Evolutionary conservation across 2,329 filamentous ascomycete genomes (phyloP), one percentile per base, ranked within the genome.

Genomic region (Colletotrichum kahawae): DNA sequence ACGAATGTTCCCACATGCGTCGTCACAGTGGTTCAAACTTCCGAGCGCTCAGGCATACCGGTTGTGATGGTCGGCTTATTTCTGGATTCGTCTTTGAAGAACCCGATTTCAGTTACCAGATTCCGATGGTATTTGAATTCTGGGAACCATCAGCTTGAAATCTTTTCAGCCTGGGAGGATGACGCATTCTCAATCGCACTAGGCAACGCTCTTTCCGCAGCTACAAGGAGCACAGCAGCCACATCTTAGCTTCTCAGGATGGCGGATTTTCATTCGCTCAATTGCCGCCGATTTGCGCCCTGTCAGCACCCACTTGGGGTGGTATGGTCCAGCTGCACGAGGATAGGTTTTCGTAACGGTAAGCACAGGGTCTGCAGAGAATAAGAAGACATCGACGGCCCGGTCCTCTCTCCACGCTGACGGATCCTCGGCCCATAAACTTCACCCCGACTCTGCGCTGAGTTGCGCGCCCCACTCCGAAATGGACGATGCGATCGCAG

Each of bases 121-220:
- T 43, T 18, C 2, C 36, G 6, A 9, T 3, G 9, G 10, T 5
- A 12, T 43, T 12, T 18, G 5, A 4, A 18, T 6, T 0, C 0
- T 43, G 5, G 5, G 0, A 43, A 43, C 5, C 0, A 12, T n/a
- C 18, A 43, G n/a, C 38, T 43, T 0, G 18, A 1, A 12, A 18
- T 18, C 18, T 43, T n/a, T n/a, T 12, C 0, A 43, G 38, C 9
- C 38, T 43, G 38, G n/a, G 18, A 43, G 0, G 9, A 43, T 43
- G 9, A 10, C 0, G 18, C 9, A 6, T 43, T 43, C 18, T 43
- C 38, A 1, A 10, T 27, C 24, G 24, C 24, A 27, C 24, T 27
- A 27, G 4, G 24, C 24, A 27, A 27, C 24, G 24, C 24, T 27
- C 24, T 27, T 27, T 27, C 4, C 38, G 38, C 9, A 43, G 38